phyloP scores from a whole-genome alignment of 108 stramenopile genomes.

The Cyclostephanos tholiformis region DNA sequence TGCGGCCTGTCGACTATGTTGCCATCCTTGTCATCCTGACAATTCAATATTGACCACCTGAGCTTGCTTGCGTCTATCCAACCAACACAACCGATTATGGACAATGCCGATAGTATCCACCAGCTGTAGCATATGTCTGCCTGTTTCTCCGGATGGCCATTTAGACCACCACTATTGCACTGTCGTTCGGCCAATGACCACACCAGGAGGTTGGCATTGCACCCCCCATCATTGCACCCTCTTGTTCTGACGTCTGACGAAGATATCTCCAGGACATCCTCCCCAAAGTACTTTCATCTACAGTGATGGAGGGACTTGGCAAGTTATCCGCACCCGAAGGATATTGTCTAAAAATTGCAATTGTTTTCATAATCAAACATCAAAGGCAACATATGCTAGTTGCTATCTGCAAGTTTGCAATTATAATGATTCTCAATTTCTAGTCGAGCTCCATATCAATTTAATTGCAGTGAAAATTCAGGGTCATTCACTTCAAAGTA shows the following conservation, averaged over 20 bases:
- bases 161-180: slow-evolving; percentile 95
- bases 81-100: slow-evolving; percentile 90
- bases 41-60: slow-evolving; percentile 89
- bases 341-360: neutral
- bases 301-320: neutral
- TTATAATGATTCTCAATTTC: too few species aligned
- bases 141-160: slow-evolving; percentile 98
- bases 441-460: too few species aligned
- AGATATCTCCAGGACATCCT: too few species aligned
- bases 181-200: slow-evolving; percentile 99
- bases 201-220: slow-evolving; percentile 79
- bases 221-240: neutral
- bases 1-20: slow-evolving; percentile 97
- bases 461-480: too few species aligned
- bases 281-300: neutral
- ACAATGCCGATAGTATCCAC: slow-evolving; percentile 95
- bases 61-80: slow-evolving; percentile 89
- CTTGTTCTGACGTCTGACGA: too few species aligned
- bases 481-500: too few species aligned
- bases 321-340: neutral
- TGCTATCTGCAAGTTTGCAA: slow-evolving; percentile 16
- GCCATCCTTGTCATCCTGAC: slow-evolving; percentile 98
- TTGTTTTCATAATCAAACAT: neutral
- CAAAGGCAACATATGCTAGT: slow-evolving; percentile 18
- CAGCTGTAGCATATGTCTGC: slow-evolving; percentile 99